Evolutionary conservation across 768 basidiomycete genomes (phyloP).

Genomic region (Macrolepiota albuminosa): DNA sequence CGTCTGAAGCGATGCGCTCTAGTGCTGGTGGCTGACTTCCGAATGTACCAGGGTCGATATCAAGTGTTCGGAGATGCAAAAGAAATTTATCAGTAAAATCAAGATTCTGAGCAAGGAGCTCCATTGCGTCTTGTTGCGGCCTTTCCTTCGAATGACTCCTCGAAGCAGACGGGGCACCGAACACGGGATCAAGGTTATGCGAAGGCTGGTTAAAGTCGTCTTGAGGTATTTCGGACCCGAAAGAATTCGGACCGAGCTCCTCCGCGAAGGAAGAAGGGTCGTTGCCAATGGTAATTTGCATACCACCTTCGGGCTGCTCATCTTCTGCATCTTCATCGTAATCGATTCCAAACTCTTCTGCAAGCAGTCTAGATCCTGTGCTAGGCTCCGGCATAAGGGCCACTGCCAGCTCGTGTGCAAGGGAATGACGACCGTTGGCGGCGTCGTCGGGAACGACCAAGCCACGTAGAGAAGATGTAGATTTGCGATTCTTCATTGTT

Average conservation of each 20-base stretch:
- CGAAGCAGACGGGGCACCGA: constrained; percentile 33
- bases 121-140: constrained; percentile 58
- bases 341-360: constrained; percentile 87
- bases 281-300: constrained; percentile 24
- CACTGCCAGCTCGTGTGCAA: constrained; percentile 84
- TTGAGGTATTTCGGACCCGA: constrained; percentile 20
- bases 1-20: constrained; percentile 68
- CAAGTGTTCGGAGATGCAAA: constrained; percentile 63
- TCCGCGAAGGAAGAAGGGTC: constrained; percentile 38
- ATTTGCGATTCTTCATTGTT: constrained; percentile 36
- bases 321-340: constrained; percentile 86
- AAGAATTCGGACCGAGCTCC: constrained; percentile 32
- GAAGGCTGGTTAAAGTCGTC: constrained; percentile 24
- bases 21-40: constrained; percentile 40
- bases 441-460: constrained; percentile 36
- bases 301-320: constrained; percentile 30
- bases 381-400: constrained; percentile 87
- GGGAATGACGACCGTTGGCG: constrained; percentile 53
- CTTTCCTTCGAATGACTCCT: constrained; percentile 23
- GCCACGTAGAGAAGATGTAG: constrained; percentile 46
- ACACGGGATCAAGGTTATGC: constrained; percentile 40
- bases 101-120: constrained; percentile 66
- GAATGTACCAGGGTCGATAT: constrained; percentile 41
- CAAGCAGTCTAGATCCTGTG: constrained; percentile 68
- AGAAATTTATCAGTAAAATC: constrained; percentile 78